Evolutionary conservation across 129 eudicot species (phyloP).

Genomic region (Flaveria trinervia): DNA sequence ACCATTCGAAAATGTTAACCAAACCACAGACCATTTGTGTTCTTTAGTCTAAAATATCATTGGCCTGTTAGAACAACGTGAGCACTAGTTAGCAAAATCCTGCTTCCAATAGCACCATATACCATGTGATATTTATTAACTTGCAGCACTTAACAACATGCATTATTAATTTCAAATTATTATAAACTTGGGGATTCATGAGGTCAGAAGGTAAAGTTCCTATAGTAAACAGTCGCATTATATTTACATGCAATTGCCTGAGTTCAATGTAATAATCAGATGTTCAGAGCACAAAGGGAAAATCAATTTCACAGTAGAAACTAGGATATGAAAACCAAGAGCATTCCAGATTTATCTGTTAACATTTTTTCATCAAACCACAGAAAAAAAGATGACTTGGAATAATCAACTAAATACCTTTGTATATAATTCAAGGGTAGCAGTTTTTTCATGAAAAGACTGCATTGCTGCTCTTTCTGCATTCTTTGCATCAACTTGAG

Average conservation of each 20-base stretch:
- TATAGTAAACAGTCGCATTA: neutral
- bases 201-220: neutral
- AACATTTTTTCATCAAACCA: neutral
- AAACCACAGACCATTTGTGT: neutral
- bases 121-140: neutral
- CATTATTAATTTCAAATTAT: neutral
- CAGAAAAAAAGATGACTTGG: neutral
- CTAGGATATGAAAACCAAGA: conserved; percentile 8
- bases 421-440: conserved; percentile 67
- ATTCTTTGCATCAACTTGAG: conserved; percentile 61
- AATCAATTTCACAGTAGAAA: neutral
- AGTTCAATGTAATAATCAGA: neutral
- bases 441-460: conserved; percentile 67
- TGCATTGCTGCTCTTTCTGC: conserved; percentile 77
- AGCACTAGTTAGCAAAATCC: neutral
- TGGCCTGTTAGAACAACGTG: neutral
- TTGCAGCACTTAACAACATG: neutral
- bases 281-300: neutral
- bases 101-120: neutral
- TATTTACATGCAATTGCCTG: conserved; percentile 1
- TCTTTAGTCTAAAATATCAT: neutral
- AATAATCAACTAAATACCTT: conserved; percentile 48
- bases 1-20: neutral
- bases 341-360: conserved; percentile 13
- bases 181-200: neutral